A percentile compares a stretch with the other conserved stretches of the same genome.
Evolutionary conservation across 73 alveolate species (phyloP).

Genomic region (Uronychia binucleata): DNA sequence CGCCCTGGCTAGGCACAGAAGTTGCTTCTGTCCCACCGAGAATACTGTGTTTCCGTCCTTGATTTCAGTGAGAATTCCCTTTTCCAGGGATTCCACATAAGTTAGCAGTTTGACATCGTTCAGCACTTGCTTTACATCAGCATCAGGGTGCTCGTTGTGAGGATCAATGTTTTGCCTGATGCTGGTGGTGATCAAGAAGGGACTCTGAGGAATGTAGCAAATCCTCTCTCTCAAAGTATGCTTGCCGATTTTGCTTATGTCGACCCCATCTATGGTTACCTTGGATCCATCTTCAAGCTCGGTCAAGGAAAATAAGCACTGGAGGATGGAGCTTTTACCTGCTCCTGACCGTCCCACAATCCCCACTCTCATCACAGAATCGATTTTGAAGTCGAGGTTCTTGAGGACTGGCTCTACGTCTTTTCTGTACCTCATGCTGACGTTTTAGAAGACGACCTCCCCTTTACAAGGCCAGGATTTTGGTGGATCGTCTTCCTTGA

Average conservation of each 20-base stretch:
- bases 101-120: neutral
- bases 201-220: constrained; percentile 77
- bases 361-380: constrained; percentile 62
- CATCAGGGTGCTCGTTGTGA: constrained; percentile 34
- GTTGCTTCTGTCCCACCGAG: constrained; percentile 83
- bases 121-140: neutral
- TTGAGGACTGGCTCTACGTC: constrained; percentile 58
- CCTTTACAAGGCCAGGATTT: constrained; percentile 78
- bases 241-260: constrained; percentile 65
- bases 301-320: constrained; percentile 77
- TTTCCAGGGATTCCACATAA: neutral
- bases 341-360: constrained; percentile 92
- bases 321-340: constrained; percentile 82
- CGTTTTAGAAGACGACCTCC: constrained; percentile 58
- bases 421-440: constrained; percentile 62
- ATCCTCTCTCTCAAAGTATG: constrained; percentile 64
- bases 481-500: neutral
- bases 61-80: neutral
- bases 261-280: constrained; percentile 52
- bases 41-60: constrained; percentile 44
- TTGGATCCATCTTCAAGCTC: constrained; percentile 41
- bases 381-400: constrained; percentile 40
- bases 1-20: constrained; percentile 79
- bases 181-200: constrained; percentile 71
- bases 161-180: constrained; percentile 86